Percentiles rank a stretch among this genome's conserved stretches.
phyloP scores from a whole-genome alignment of 2,329 filamentous ascomycete genomes.

The Volutella citrinella region DNA sequence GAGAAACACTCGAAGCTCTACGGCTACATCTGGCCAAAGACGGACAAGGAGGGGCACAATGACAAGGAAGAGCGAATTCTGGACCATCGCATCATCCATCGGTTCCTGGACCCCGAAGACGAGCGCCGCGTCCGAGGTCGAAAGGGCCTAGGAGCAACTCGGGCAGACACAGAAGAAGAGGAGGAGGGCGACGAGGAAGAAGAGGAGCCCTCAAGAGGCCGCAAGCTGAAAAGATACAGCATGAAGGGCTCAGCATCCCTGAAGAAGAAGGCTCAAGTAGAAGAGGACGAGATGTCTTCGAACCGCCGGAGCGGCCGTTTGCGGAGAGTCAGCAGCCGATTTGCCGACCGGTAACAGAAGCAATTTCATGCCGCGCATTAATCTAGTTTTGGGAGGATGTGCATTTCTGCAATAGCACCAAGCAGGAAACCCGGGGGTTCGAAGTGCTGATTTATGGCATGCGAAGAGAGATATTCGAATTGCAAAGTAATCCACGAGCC shows the following conservation, averaged over 20 bases:
- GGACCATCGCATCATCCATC: conserved; percentile 84
- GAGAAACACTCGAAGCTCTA: conserved; percentile 96
- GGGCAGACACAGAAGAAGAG: conserved; percentile 24
- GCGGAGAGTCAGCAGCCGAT: conserved; percentile 33
- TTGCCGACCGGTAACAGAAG: no score
- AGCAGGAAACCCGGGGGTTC: no score
- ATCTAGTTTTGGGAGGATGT: no score
- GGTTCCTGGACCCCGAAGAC: conserved; percentile 72
- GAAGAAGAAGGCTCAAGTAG: conserved; percentile 7
- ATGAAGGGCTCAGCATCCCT: conserved; percentile 5
- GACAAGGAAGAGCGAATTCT: conserved; percentile 72
- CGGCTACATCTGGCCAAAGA: conserved; percentile 95
- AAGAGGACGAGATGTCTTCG: conserved; percentile 18
- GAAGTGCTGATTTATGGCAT: no score
- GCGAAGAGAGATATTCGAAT: no score
- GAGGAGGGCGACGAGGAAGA: no score
- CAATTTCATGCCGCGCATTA: no score
- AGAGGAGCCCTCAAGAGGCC: conserved; percentile 21
- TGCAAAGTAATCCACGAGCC: no score
- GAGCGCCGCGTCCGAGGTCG: conserved; percentile 55
- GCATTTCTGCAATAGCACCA: no score
- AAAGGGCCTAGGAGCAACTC: conserved; percentile 29
- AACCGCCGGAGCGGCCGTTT: conserved; percentile 34
- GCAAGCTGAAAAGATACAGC: conserved; percentile 18
- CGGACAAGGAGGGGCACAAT: conserved; percentile 69